These are phyloP conservation scores for Fomitopsis serialis DNA, from an alignment of 768 basidiomycete species.

Conservation along the genomic window DNA sequence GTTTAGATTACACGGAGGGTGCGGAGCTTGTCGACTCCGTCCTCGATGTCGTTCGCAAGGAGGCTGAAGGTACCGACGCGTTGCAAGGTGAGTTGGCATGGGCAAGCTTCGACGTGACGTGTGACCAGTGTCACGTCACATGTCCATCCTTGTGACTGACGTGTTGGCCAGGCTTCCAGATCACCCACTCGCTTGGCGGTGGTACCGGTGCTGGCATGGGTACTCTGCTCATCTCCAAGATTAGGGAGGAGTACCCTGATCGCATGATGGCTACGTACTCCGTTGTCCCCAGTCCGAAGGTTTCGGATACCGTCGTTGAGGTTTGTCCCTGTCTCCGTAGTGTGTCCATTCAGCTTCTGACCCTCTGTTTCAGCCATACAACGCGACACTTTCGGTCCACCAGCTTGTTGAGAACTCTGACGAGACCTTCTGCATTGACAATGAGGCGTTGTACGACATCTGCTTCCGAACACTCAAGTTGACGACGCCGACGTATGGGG, in stretches of 20 bases:
- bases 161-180: constrained; percentile 77
- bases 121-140: constrained; percentile 11
- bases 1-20: constrained; percentile 82
- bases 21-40: constrained; percentile 99
- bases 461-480: constrained; percentile 98
- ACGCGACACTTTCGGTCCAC: constrained; percentile 96
- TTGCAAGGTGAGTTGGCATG: constrained; percentile 66
- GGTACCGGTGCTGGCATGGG: constrained; percentile 99
- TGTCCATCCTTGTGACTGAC: constrained; percentile 1
- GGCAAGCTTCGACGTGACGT: constrained; percentile 8
- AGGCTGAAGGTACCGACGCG: constrained; percentile 96
- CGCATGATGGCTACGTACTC: constrained; percentile 99
- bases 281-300: constrained; percentile 94
- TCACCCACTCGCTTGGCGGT: constrained; percentile 97
- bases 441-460: constrained; percentile 98
- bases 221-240: constrained; percentile 97
- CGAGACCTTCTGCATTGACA: constrained; percentile 99
- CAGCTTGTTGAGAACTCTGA: constrained; percentile 99
- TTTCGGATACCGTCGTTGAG: constrained; percentile 98
- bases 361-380: constrained; percentile 68
- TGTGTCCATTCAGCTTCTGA: not conserved
- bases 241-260: constrained; percentile 98
- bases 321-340: constrained; percentile 30
- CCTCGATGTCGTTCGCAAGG: constrained; percentile 97
- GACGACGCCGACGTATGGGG: constrained; percentile 91